A percentile compares a stretch with the other conserved stretches of the same genome.
These are phyloP conservation scores for Fusarium transvaalense DNA, from an alignment of 2,329 filamentous ascomycete species.

Conservation along the genomic window DNA sequence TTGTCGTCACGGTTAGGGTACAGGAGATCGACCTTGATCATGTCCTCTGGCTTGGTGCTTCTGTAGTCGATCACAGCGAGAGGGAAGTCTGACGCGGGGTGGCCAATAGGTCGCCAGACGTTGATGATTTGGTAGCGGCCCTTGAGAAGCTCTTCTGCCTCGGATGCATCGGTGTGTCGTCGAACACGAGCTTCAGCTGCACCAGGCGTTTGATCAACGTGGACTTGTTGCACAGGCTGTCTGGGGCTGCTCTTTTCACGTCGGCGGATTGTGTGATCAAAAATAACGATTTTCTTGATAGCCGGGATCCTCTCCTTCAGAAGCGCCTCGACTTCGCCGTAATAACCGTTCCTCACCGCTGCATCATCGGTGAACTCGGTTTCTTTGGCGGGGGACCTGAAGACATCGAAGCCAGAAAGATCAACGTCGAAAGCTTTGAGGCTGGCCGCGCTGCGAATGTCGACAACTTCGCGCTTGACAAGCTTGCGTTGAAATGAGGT, in stretches of 20 bases:
- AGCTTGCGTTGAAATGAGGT: slow-evolving; percentile 40
- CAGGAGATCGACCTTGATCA: slow-evolving; percentile 43
- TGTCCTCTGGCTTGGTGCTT: slow-evolving; percentile 42
- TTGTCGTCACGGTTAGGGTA: slow-evolving; percentile 43
- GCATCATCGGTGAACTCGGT: slow-evolving; percentile 67
- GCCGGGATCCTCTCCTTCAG: slow-evolving; percentile 66
- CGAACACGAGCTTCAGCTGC: slow-evolving; percentile 73
- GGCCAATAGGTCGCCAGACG: slow-evolving; percentile 54
- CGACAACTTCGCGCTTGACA: slow-evolving; percentile 37
- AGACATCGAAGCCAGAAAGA: slow-evolving; percentile 46
- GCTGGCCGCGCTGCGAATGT: slow-evolving; percentile 40
- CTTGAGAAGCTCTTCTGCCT: slow-evolving; percentile 54
- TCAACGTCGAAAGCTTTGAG: slow-evolving; percentile 41
- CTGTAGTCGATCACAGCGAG: slow-evolving; percentile 46
- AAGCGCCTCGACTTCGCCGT: slow-evolving; percentile 70
- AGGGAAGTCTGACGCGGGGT: slow-evolving; percentile 43
- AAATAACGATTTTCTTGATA: slow-evolving; percentile 73
- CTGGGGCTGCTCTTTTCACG: slow-evolving; percentile 66
- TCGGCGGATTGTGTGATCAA: slow-evolving; percentile 78
- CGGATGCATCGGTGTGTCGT: slow-evolving; percentile 64
- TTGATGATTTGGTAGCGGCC: slow-evolving; percentile 67
- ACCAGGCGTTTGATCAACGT: slow-evolving; percentile 76
- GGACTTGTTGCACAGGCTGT: slow-evolving; percentile 76
- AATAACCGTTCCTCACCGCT: slow-evolving; percentile 69
- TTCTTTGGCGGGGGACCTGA: slow-evolving; percentile 57